phyloP scores from a whole-genome alignment of 2,329 filamentous ascomycete genomes.

The Torrubiella hemipterigena region DNA sequence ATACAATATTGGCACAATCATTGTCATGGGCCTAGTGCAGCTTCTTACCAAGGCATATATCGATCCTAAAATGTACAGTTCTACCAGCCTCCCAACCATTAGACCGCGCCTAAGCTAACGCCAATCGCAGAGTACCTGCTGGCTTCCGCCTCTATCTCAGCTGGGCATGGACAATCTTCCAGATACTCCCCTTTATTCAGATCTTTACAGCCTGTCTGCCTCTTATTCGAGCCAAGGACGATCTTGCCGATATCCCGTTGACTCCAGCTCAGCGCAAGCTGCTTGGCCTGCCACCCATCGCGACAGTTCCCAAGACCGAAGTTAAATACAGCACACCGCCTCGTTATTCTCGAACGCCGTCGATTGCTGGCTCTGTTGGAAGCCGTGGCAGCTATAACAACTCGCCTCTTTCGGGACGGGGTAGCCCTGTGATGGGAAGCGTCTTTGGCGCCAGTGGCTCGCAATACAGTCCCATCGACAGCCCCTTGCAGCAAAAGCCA shows the following conservation, averaged over 20 bases:
- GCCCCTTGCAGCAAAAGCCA: slow-evolving; percentile 57
- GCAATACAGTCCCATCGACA: slow-evolving; percentile 31
- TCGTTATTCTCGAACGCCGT: slow-evolving; percentile 68
- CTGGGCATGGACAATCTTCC: slow-evolving; percentile 34
- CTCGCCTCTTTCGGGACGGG: slow-evolving; percentile 46
- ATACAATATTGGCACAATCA: slow-evolving; percentile 48
- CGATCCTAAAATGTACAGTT: slow-evolving; percentile 26
- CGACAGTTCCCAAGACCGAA: slow-evolving; percentile 52
- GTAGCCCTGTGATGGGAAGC: slow-evolving; percentile 29
- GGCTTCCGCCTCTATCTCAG: slow-evolving; percentile 22
- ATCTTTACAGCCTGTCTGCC: slow-evolving; percentile 60
- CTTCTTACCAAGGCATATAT: slow-evolving; percentile 22
- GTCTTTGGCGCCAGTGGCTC: slow-evolving; percentile 26
- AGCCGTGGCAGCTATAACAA: slow-evolving; percentile 44
- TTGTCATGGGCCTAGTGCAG: slow-evolving; percentile 24
- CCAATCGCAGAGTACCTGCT: slow-evolving; percentile 16
- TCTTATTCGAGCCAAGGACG: slow-evolving; percentile 59
- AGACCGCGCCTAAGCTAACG: background rate
- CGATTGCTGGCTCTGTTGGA: slow-evolving; percentile 48
- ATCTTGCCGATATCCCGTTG: slow-evolving; percentile 78
- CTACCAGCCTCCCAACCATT: slow-evolving; percentile 5
- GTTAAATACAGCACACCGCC: slow-evolving; percentile 71
- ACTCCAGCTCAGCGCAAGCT: slow-evolving; percentile 65
- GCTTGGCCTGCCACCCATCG: slow-evolving; percentile 64
- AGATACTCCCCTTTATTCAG: slow-evolving; percentile 55